phyloP scores from a whole-genome alignment of 208 protist genomes.

The Acanthamoeba sp. region DNA sequence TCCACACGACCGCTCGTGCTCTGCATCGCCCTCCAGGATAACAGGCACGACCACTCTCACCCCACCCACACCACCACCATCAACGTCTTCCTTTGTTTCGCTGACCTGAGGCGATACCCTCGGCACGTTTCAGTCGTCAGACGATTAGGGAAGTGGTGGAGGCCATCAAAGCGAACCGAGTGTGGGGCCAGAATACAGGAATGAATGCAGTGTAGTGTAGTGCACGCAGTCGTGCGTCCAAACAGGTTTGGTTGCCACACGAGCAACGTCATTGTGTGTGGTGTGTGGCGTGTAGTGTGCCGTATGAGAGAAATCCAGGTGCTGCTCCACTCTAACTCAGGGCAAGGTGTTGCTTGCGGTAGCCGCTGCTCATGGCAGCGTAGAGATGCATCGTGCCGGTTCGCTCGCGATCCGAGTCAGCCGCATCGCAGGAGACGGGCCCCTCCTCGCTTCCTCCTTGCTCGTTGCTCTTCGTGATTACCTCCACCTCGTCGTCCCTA shows the following conservation, averaged over 20 bases:
- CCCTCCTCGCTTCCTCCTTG: neutral
- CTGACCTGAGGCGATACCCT: too few species aligned
- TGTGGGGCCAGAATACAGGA: neutral
- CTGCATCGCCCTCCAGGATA: neutral
- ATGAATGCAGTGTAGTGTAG: neutral
- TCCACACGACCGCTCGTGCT: slow-evolving; percentile 16
- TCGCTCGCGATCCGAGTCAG: neutral
- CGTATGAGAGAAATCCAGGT: neutral
- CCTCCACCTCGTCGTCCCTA: too few species aligned
- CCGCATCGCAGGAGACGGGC: too few species aligned
- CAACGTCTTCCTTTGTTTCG: neutral
- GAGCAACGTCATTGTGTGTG: neutral
- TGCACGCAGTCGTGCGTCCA: too few species aligned
- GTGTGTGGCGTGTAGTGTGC: neutral
- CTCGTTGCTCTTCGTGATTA: too few species aligned
- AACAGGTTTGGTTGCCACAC: too few species aligned
- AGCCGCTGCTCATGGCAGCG: slow-evolving; percentile 12
- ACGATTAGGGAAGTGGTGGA: slow-evolving; percentile 24
- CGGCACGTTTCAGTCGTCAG: neutral
- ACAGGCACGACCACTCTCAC: neutral
- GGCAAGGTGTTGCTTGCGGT: neutral
- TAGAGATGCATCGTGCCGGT: neutral
- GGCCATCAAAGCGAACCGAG: slow-evolving; percentile 2
- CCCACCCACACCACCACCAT: neutral
- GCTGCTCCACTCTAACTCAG: neutral